Evolutionary conservation across 176 grass and related monocot species (phyloP).

Genomic region (Zoysia pacifica): DNA sequence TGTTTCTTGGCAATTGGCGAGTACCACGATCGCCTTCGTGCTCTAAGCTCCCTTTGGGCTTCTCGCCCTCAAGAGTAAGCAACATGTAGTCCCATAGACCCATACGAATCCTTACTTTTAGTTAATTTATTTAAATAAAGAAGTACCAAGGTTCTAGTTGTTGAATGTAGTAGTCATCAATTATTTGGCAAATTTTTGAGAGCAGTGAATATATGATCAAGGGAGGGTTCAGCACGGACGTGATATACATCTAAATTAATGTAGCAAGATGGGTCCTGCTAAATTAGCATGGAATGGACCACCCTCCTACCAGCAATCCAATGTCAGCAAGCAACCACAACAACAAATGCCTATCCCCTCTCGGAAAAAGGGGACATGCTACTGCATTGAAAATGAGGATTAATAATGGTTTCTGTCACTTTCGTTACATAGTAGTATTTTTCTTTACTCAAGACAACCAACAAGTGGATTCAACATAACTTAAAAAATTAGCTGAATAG

Average conservation of each 20-base stretch:
- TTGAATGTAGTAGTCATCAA: conserved; percentile 10
- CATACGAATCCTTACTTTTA: conserved; percentile 13
- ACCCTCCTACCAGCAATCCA: conserved; percentile 38
- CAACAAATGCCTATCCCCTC: not conserved
- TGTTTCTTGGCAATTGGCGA: conserved; percentile 83
- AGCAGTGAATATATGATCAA: conserved; percentile 34
- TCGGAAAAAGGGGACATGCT: not conserved
- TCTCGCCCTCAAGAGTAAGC: conserved; percentile 77
- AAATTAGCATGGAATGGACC: conserved; percentile 46
- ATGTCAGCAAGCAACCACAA: conserved; percentile 44
- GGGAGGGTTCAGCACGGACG: conserved; percentile 3
- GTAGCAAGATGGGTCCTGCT: conserved; percentile 30
- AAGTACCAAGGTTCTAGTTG: conserved; percentile 18
- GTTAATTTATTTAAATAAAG: conserved; percentile 22
- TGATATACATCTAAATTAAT: conserved; percentile 34
- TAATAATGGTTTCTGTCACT: conserved; percentile 20
- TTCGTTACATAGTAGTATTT: conserved; percentile 18
- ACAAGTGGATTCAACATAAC: conserved; percentile 9
- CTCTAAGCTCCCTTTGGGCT: conserved; percentile 81
- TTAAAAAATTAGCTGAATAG: conserved; percentile 24
- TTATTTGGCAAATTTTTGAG: conserved; percentile 27
- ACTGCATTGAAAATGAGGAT: not conserved
- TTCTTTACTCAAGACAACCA: conserved; percentile 16
- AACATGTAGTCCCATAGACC: conserved; percentile 24
- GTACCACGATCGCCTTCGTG: conserved; percentile 72